Conservation (phyloP, 2,329 filamentous ascomycete species). For the Colletotrichum agaves region DNA sequence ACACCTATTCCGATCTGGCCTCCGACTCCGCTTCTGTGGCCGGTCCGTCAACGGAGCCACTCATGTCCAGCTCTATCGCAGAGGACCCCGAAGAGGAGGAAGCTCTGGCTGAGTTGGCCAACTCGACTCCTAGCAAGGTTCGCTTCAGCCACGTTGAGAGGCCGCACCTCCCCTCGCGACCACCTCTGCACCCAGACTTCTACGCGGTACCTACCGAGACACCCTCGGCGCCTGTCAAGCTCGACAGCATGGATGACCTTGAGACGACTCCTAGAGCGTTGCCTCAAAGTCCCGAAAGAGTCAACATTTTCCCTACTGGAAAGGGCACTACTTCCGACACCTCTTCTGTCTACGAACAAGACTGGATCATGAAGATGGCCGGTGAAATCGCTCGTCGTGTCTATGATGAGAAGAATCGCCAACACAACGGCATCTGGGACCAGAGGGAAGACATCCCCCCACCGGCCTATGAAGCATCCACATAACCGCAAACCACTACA, state of each 20-base stretch:
- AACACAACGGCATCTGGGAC: slow-evolving; percentile 61
- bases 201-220: slow-evolving; percentile 42
- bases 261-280: slow-evolving; percentile 37
- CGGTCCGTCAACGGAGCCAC: slow-evolving; percentile 70
- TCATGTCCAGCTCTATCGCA: slow-evolving; percentile 65
- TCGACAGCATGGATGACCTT: slow-evolving; percentile 23
- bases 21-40: slow-evolving; percentile 67
- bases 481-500: slow-evolving; percentile 44
- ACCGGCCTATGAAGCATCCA: slow-evolving; percentile 68
- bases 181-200: slow-evolving; percentile 48
- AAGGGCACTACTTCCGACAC: slow-evolving; percentile 56
- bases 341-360: slow-evolving; percentile 74
- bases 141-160: slow-evolving; percentile 52
- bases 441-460: slow-evolving; percentile 68
- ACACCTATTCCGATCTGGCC: slow-evolving; percentile 54
- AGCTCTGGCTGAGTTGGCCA: slow-evolving; percentile 36
- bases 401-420: slow-evolving; percentile 81
- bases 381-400: slow-evolving; percentile 89
- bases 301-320: slow-evolving; percentile 41
- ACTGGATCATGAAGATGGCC: slow-evolving; percentile 94
- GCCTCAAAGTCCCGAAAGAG: slow-evolving; percentile 40
- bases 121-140: slow-evolving; percentile 49
- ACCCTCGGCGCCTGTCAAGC: slow-evolving; percentile 31
- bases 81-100: slow-evolving; percentile 68
- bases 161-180: slow-evolving; percentile 44